These are phyloP conservation scores for Phycomyces blakesleeanus DNA, from an alignment of 192 early-diverging fungal genomes.

Conservation along the genomic window DNA sequence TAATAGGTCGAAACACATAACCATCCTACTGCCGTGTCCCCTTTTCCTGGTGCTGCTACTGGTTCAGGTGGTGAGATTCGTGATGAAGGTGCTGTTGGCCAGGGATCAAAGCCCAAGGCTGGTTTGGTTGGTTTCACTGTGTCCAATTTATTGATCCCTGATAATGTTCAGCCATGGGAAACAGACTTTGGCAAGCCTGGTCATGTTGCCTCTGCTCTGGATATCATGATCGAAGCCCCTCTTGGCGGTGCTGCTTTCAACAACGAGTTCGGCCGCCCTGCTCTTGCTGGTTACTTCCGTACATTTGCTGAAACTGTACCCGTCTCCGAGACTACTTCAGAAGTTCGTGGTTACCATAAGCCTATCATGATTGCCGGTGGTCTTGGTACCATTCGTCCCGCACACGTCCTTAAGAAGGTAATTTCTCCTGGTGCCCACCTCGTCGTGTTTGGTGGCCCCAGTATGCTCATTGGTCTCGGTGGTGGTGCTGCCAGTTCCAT, in stretches of 20 bases:
- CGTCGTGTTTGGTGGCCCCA: constrained; percentile 92
- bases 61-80: constrained; percentile 99
- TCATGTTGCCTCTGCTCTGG: constrained; percentile 87
- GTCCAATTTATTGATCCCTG: constrained; percentile 92
- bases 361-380: constrained; percentile 99
- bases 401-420: constrained; percentile 84
- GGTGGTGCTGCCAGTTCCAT: constrained; percentile 98
- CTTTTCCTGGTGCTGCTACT: constrained; percentile 96
- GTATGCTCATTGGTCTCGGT: constrained; percentile 98
- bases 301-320: constrained; percentile 74
- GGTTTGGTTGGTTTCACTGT: constrained; percentile 95
- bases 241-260: constrained; percentile 98
- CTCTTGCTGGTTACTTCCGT: constrained; percentile 94
- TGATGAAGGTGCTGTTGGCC: constrained; percentile 97
- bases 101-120: constrained; percentile 92
- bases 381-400: constrained; percentile 85
- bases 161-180: constrained; percentile 92
- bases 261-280: constrained; percentile 98
- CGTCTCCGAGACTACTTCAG: constrained; percentile 45
- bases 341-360: constrained; percentile 96
- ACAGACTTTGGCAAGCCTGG: constrained; percentile 76
- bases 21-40: constrained; percentile 98
- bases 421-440: constrained; percentile 79
- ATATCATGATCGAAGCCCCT: constrained; percentile 98
- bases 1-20: constrained; percentile 99